A percentile compares a stretch with the other conserved stretches of the same genome.
Conservation (phyloP, 78 protist genomes). For the Dictyostelium intermedium region DNA sequence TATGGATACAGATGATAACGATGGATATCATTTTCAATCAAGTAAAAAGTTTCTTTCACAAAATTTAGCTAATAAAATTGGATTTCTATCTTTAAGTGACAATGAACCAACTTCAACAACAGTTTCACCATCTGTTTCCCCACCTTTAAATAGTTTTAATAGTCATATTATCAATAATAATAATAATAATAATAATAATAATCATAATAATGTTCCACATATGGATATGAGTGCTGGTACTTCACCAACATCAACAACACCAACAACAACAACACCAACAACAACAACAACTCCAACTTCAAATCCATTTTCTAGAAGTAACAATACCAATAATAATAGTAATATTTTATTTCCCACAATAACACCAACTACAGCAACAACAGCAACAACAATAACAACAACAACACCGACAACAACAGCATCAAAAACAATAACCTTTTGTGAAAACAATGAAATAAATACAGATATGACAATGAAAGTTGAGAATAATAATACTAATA, state of each 20-base stretch:
- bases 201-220: neutral
- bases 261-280: neutral
- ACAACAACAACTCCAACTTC: neutral
- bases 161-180: neutral
- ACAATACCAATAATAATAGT: neutral
- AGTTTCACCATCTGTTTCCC: neutral
- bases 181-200: neutral
- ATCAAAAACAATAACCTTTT: neutral
- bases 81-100: slow-evolving; percentile 16
- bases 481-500: neutral
- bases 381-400: neutral
- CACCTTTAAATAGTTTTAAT: neutral
- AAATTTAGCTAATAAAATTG: slow-evolving; percentile 9
- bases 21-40: neutral
- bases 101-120: neutral
- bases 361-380: neutral
- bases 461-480: neutral
- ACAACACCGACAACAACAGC: neutral
- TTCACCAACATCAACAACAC: neutral
- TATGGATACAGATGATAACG: neutral
- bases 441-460: neutral
- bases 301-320: neutral
- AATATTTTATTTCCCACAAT: neutral
- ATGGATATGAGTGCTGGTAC: neutral
- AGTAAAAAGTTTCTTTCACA: slow-evolving; percentile 11